Conservation (phyloP, 2,329 filamentous ascomycete species). For the Xylaria sp. region DNA sequence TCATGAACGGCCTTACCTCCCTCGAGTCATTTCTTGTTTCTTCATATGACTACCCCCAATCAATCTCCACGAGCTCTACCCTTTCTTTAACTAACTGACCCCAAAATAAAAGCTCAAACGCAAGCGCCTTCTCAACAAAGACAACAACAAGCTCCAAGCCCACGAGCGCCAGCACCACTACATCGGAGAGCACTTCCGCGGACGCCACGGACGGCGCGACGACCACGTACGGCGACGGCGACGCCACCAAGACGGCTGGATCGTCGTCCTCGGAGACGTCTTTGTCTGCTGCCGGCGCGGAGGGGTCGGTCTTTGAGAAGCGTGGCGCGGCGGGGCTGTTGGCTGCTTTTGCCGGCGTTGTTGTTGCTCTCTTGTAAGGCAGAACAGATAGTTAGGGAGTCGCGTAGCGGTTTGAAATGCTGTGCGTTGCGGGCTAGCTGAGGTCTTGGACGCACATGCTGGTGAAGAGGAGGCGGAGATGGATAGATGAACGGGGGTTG, state of each 20-base stretch:
- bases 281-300: constrained; percentile 23
- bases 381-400: too few relatives aligned
- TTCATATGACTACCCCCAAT: too few relatives aligned
- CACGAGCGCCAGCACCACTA: not conserved
- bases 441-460: too few relatives aligned
- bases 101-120: constrained; percentile 42
- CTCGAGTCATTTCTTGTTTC: not conserved
- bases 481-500: too few relatives aligned
- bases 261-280: not conserved
- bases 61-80: not conserved
- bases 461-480: too few relatives aligned
- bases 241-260: constrained; percentile 6
- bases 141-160: constrained; percentile 35
- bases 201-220: constrained; percentile 12
- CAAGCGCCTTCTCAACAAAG: constrained; percentile 45
- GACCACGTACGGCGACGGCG: constrained; percentile 1
- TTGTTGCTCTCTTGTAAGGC: constrained; percentile 40
- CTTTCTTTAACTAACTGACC: not conserved
- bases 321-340: constrained; percentile 37
- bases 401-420: too few relatives aligned
- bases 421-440: too few relatives aligned
- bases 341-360: constrained; percentile 44
- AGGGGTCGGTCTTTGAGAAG: constrained; percentile 14
- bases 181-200: not conserved
- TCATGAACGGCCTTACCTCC: not conserved